Percentiles rank a stretch among this genome's conserved stretches.
phyloP scores from a whole-genome alignment of 441 rosid genomes.

The Kokia cookei region DNA sequence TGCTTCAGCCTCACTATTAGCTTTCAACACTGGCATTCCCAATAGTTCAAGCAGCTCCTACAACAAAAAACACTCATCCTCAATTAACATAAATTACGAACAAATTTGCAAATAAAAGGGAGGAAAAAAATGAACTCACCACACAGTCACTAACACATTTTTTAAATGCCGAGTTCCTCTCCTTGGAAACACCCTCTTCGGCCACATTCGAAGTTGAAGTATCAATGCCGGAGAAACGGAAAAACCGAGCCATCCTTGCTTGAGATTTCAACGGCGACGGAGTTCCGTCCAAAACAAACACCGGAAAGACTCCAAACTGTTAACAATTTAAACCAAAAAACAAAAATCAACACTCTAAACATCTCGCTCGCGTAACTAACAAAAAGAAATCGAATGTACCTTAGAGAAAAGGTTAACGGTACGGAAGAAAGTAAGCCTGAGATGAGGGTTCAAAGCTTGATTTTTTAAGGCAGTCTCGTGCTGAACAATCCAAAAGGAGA shows the following conservation, averaged over 20 bases:
- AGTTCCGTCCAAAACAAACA: conserved; percentile 81
- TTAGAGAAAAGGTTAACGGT: conserved; percentile 77
- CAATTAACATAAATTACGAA: background rate
- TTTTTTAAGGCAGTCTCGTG: conserved; percentile 68
- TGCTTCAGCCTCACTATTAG: conserved; percentile 92
- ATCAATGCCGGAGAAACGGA: conserved; percentile 51
- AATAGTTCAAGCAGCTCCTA: conserved; percentile 74
- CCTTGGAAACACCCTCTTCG: conserved; percentile 49
- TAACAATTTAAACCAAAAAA: background rate
- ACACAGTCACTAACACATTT: conserved; percentile 71
- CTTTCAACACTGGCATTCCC: conserved; percentile 76
- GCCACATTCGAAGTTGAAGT: conserved; percentile 24
- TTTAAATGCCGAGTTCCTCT: conserved; percentile 55
- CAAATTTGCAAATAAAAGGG: background rate
- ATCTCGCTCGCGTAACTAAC: background rate
- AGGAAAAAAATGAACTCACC: conserved; percentile 34
- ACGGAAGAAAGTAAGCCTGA: conserved; percentile 84
- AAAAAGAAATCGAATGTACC: conserved; percentile 22
- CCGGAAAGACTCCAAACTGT: conserved; percentile 86
- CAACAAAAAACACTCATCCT: background rate
- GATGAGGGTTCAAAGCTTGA: conserved; percentile 48
- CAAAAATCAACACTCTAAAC: background rate
- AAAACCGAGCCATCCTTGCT: conserved; percentile 56
- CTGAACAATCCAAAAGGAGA: conserved; percentile 80
- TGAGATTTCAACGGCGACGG: conserved; percentile 76